Conservation (phyloP, 768 basidiomycete species). For the Pluteus cervinus region DNA sequence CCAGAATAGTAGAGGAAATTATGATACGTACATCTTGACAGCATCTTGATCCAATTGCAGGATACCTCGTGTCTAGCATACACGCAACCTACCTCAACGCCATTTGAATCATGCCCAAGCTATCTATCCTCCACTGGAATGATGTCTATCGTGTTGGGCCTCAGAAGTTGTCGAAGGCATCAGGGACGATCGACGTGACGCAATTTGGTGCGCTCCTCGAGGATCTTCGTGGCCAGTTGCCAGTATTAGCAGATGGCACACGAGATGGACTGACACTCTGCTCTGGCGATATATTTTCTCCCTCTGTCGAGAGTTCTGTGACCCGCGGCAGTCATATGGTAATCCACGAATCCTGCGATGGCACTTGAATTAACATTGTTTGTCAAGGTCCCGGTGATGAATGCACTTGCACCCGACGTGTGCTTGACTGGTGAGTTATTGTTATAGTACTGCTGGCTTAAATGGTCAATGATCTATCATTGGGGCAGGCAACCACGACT, state of each 20-base stretch:
- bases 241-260: conserved; percentile 34
- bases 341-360: conserved; percentile 3
- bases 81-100: background rate
- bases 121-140: conserved; percentile 65
- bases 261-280: conserved; percentile 77
- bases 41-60: no score
- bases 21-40: no score
- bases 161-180: conserved; percentile 54
- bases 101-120: conserved; percentile 12
- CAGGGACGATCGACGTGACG: conserved; percentile 77
- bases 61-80: no score
- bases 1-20: background rate
- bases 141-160: conserved; percentile 79
- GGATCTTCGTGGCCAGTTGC: conserved; percentile 55
- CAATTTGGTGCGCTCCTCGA: conserved; percentile 77
- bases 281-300: conserved; percentile 87
- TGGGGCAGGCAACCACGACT: conserved; percentile 79
- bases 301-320: conserved; percentile 80
- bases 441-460: no score
- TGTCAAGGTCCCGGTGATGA: conserved; percentile 76
- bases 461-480: conserved; percentile 1
- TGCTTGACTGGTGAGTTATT: conserved; percentile 74
- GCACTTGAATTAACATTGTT: background rate
- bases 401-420: conserved; percentile 72
- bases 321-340: conserved; percentile 93